These are phyloP conservation scores for Penicillium waksmanii DNA, from an alignment of 495 filamentous ascomycete species.

Conservation along the genomic window DNA sequence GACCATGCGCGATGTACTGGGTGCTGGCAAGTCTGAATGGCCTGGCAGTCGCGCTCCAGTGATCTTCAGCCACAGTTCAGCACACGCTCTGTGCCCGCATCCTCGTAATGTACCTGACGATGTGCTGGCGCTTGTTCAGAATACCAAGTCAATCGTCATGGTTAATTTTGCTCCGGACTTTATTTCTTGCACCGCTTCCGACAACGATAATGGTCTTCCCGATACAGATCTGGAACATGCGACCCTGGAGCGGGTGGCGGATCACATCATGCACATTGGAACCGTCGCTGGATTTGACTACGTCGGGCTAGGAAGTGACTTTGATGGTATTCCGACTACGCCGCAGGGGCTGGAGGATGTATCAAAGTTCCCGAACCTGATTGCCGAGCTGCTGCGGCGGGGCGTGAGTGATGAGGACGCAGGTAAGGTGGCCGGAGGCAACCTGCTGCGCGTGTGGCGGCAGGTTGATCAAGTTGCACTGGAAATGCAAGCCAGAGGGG, in stretches of 20 bases:
- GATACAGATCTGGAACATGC: constrained; percentile 60
- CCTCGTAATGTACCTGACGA: constrained; percentile 65
- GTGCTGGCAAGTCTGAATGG: constrained; percentile 46
- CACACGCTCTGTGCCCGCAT: constrained; percentile 56
- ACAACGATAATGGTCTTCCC: constrained; percentile 45
- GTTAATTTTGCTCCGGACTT: constrained; percentile 74
- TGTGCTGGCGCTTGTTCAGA: constrained; percentile 55
- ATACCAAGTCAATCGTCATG: constrained; percentile 62
- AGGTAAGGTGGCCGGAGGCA: constrained; percentile 69
- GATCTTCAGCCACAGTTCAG: constrained; percentile 62
- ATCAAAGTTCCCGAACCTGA: constrained; percentile 77
- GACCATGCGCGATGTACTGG: constrained; percentile 60
- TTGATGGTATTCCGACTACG: constrained; percentile 57
- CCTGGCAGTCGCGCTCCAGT: constrained; percentile 53
- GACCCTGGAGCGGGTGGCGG: constrained; percentile 78
- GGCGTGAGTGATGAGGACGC: constrained; percentile 71
- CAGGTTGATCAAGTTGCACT: constrained; percentile 70
- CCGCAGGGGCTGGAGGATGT: constrained; percentile 71
- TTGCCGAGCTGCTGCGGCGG: constrained; percentile 69
- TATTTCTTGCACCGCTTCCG: constrained; percentile 59
- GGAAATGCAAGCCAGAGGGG: constrained; percentile 62
- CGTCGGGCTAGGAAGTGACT: constrained; percentile 67
- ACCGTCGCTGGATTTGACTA: constrained; percentile 60
- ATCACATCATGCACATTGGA: constrained; percentile 63
- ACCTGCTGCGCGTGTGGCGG: constrained; percentile 75